A percentile compares a stretch with the other conserved stretches of the same genome.
phyloP scores from a whole-genome alignment of 495 filamentous ascomycete genomes.

The Lasiosphaeria ovina region DNA sequence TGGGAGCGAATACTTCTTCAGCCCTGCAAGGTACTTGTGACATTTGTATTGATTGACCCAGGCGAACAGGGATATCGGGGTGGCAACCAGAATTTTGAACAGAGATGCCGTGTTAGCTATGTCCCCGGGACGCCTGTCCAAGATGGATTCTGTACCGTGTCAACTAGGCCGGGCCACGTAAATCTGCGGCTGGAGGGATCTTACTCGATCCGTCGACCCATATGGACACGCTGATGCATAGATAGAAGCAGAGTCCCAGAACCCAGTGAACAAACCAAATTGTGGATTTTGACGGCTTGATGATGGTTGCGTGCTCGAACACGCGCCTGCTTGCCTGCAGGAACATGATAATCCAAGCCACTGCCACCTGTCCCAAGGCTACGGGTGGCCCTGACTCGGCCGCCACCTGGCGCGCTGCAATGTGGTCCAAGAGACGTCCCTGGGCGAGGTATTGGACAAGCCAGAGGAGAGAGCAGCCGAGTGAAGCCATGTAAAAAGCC shows the following conservation, averaged over 20 bases:
- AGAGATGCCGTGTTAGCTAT: slow-evolving; percentile 45
- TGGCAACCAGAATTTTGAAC: slow-evolving; percentile 57
- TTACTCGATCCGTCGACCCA: slow-evolving; percentile 86
- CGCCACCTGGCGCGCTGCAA: slow-evolving; percentile 38
- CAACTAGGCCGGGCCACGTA: slow-evolving; percentile 10
- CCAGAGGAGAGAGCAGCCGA: slow-evolving; percentile 77
- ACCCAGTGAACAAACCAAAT: slow-evolving; percentile 88
- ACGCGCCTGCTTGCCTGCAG: slow-evolving; percentile 73
- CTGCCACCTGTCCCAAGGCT: slow-evolving; percentile 61
- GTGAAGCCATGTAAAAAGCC: slow-evolving; percentile 78
- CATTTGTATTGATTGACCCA: slow-evolving; percentile 77
- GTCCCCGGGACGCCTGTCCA: slow-evolving; percentile 36
- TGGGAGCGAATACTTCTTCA: slow-evolving; percentile 85
- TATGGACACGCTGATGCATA: slow-evolving; percentile 64
- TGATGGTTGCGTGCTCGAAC: slow-evolving; percentile 64
- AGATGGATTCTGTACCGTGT: slow-evolving; percentile 25
- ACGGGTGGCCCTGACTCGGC: slow-evolving; percentile 42
- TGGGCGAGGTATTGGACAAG: slow-evolving; percentile 58
- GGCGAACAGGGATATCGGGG: slow-evolving; percentile 68
- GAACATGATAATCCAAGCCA: slow-evolving; percentile 69
- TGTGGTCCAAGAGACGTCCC: slow-evolving; percentile 49
- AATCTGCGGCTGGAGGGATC: slow-evolving; percentile 16
- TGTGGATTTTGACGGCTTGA: slow-evolving; percentile 59
- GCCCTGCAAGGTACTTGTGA: slow-evolving; percentile 73
- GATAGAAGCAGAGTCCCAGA: slow-evolving; percentile 76